Base-by-base conservation (phyloP, 441 rosid genomes). In the Erodium chrysanthum region DNA sequence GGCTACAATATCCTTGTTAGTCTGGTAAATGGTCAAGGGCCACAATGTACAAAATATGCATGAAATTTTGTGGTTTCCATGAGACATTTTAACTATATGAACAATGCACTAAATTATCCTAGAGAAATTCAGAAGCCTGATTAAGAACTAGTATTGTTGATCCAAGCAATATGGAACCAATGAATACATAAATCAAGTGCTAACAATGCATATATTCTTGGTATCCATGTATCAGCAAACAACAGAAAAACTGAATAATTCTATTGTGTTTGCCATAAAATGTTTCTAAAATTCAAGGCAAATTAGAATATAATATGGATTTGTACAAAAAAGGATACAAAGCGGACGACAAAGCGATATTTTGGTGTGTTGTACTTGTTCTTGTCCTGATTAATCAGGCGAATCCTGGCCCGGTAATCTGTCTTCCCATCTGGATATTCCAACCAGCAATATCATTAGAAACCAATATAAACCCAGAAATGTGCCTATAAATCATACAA, bases 301-400 rank as follows among this genome's bases (percentile, higher is more conserved):
- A 40, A 40, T 0, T 9, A 11, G 2, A 2, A 48, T 14, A 48
- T 48, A 48, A 48, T n/a, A 48, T 14, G 54, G 54, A 14, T 14
- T 48, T 2, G 0, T 4, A 14, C 17, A 48, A 48, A 37, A 0
- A 48, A 48, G 84, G 90, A 85, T 84, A 89, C 92, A 63, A 86
- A 88, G 59, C 95, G 75, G 62, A 89, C 92, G 64, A 91, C 92
- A 59, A 92, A 84, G 0, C 89, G 86, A 68, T 89, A 92, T 70
- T 89, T 92, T 0, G 96, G 97, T 0, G 92, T 89, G 80, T 86
- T 90, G 74, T 89, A 86, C 75, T 92, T 85, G 79, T 88, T 89
- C 83, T 92, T 89, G 66, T 86, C 95, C 50, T 89, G 96, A 54
- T 88, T 92, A 63, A 85, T 88, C 10, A 85, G 82, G 37, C 93